A percentile compares a stretch with the other conserved stretches of the same genome.
Conservation (phyloP, 176 grass and related monocot species). For the Sorghum bicolor region DNA sequence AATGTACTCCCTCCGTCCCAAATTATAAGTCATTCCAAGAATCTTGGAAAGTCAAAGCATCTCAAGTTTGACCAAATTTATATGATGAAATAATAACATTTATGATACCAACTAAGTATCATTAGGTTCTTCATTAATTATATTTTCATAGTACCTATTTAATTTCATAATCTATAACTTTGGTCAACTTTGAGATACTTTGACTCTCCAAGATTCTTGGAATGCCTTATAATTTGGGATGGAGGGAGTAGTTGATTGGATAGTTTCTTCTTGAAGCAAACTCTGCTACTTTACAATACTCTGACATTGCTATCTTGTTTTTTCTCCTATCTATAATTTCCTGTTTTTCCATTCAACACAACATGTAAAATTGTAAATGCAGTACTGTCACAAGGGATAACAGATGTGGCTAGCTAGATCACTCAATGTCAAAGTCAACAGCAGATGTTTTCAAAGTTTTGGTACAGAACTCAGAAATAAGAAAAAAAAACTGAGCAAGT, state of each 20-base stretch:
- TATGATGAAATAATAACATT: too few relatives aligned
- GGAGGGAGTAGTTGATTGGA: background rate
- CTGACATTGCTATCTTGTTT: background rate
- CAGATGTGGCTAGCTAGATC: background rate
- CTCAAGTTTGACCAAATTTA: too few relatives aligned
- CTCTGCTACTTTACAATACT: background rate
- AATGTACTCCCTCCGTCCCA: too few relatives aligned
- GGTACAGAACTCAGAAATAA: background rate
- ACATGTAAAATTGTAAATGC: background rate
- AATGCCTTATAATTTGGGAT: too few relatives aligned
- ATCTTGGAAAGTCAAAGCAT: too few relatives aligned
- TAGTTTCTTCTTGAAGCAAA: background rate
- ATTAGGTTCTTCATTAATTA: too few relatives aligned
- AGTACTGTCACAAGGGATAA: background rate
- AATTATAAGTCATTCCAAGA: too few relatives aligned
- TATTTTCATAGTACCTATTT: too few relatives aligned
- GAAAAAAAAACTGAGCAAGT: conserved; percentile 16
- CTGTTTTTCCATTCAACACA: background rate
- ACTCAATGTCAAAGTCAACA: background rate
- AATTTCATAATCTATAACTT: too few relatives aligned
- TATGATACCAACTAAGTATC: too few relatives aligned
- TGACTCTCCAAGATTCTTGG: too few relatives aligned
- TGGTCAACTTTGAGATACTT: too few relatives aligned
- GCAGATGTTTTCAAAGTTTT: background rate
- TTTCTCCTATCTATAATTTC: background rate